A percentile compares a stretch with the other conserved stretches of the same genome.
phyloP scores from a whole-genome alignment of 805 yeast species.

The Candida ficus region DNA sequence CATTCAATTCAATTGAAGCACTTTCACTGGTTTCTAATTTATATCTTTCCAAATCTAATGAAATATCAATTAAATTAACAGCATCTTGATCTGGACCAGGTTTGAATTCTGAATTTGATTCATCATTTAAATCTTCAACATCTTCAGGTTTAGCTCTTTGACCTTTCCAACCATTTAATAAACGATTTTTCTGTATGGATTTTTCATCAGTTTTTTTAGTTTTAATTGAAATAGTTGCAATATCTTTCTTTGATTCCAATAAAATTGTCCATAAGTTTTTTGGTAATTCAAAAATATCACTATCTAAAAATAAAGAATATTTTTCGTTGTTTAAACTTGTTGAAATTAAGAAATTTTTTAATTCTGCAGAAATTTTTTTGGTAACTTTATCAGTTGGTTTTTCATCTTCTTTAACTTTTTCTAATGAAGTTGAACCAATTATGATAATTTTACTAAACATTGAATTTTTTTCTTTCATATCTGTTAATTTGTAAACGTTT shows the following conservation, averaged over 20 bases:
- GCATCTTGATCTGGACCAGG: neutral
- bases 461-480: too few relatives aligned
- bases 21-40: slow-evolving; percentile 4
- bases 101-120: neutral
- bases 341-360: slow-evolving; percentile 23
- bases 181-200: too few relatives aligned
- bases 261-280: too few relatives aligned
- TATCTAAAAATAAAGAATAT: slow-evolving; percentile 28
- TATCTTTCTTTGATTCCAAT: neutral
- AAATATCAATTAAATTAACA: neutral
- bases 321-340: slow-evolving; percentile 24
- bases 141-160: too few relatives aligned
- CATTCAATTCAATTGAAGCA: slow-evolving; percentile 27
- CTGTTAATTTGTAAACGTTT: neutral
- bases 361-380: slow-evolving; percentile 21
- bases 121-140: neutral
- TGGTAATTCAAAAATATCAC: too few relatives aligned
- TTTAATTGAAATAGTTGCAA: neutral
- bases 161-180: neutral
- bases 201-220: neutral
- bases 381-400: too few relatives aligned
- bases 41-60: slow-evolving; percentile 8
- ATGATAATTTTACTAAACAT: too few relatives aligned
- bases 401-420: too few relatives aligned
- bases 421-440: too few relatives aligned